A percentile compares a stretch with the other conserved stretches of the same genome.
Evolutionary conservation across 371 early-diverging fungal species (phyloP).

Genomic region (Dichotomocladium elegans): DNA sequence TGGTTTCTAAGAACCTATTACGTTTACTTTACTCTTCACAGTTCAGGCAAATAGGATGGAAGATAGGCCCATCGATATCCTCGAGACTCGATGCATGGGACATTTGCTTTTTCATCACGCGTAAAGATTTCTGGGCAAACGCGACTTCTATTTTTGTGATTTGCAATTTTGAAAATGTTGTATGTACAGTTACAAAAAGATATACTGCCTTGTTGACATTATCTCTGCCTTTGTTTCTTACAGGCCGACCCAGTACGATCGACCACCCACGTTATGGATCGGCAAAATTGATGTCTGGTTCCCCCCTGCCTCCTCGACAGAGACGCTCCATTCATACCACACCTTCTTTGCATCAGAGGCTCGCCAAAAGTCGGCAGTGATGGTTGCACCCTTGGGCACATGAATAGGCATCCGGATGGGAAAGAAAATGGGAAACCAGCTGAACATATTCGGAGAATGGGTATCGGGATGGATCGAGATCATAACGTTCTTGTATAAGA

Average conservation of each 20-base stretch:
- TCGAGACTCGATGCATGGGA: too few relatives aligned
- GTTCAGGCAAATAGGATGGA: too few relatives aligned
- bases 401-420: constrained; percentile 77
- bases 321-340: constrained; percentile 92
- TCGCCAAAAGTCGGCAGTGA: constrained; percentile 87
- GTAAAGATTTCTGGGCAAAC: too few relatives aligned
- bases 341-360: constrained; percentile 69
- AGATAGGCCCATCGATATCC: too few relatives aligned
- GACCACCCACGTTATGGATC: constrained; percentile 55
- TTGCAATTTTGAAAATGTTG: too few relatives aligned
- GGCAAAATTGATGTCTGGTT: constrained; percentile 20
- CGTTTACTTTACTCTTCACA: too few relatives aligned
- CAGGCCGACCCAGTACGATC: constrained; percentile 61
- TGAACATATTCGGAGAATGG: constrained; percentile 90
- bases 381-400: constrained; percentile 49
- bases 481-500: constrained; percentile 78
- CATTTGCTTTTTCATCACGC: too few relatives aligned
- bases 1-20: too few relatives aligned
- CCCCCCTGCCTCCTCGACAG: constrained; percentile 23
- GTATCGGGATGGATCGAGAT: constrained; percentile 83
- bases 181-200: not conserved
- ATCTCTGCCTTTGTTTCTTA: constrained; percentile 15
- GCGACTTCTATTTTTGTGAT: too few relatives aligned
- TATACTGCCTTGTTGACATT: not conserved
- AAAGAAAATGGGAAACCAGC: constrained; percentile 97